phyloP scores from a whole-genome alignment of 371 early-diverging fungal genomes.

The Haplosporangium sp. region DNA sequence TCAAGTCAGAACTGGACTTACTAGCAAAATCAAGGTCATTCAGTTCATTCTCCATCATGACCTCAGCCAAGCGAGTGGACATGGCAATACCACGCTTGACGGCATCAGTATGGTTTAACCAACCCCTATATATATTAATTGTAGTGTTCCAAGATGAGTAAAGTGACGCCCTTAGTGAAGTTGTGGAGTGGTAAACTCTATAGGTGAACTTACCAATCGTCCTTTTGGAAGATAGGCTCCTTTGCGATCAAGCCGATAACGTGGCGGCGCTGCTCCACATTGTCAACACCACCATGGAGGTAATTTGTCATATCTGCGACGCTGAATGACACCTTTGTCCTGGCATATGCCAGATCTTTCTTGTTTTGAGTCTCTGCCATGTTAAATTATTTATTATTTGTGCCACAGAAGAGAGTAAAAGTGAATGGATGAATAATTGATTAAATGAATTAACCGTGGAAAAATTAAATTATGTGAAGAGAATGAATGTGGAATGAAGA shows the following conservation, averaged over 20 bases:
- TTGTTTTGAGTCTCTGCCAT: constrained; percentile 37
- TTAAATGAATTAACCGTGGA: background rate
- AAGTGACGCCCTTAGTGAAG: background rate
- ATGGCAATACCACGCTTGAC: constrained; percentile 56
- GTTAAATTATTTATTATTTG: background rate
- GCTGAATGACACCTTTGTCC: constrained; percentile 39
- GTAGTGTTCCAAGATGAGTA: background rate
- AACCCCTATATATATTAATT: constrained; percentile 21
- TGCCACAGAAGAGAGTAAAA: background rate
- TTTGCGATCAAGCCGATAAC: constrained; percentile 46
- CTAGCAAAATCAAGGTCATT: constrained; percentile 53
- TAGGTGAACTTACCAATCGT: constrained; percentile 40
- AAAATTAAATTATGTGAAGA: background rate
- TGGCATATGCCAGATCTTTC: constrained; percentile 28
- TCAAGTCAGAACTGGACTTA: constrained; percentile 4
- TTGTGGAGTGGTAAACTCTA: background rate
- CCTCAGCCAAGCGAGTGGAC: constrained; percentile 48
- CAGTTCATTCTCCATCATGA: constrained; percentile 52
- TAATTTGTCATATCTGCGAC: constrained; percentile 44
- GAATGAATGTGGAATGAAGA: background rate
- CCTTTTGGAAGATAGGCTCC: constrained; percentile 50
- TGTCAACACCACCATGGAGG: constrained; percentile 34
- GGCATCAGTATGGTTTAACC: constrained; percentile 54
- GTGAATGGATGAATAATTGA: background rate
- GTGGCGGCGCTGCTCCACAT: constrained; percentile 53